Base-by-base conservation (phyloP, 306 rosid genomes). In the Datisca glomerata region DNA sequence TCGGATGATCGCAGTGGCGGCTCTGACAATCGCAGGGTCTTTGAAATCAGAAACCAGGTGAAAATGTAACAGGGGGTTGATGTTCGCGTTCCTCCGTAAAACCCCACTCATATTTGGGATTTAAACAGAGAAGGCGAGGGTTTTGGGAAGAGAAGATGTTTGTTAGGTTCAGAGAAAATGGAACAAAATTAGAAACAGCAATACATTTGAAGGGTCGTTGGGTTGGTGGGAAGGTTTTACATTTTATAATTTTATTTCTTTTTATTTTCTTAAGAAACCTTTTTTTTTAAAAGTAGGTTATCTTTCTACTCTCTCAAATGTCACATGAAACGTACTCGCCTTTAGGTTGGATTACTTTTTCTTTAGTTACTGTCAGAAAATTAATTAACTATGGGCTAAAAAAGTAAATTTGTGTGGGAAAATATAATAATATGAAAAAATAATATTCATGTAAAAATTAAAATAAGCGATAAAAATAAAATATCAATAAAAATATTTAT, bases 1-100 rank as follows among this genome's bases (percentile, higher is more conserved):
- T 20, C 44, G 38, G 45, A 50, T 28, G 28, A 45, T 14, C 20
- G 40, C 10, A n/a, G n/a, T n/a, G 24, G 57, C 47, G 48, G 50
- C 18, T 43, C 43, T 50, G n/a, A 40, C 32, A 37, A 42, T 6
- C 46, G 41, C 24, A n/a, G 41, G 13, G 28, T 16, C 27, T 19
- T 14, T 41, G 27, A 39, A 8, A 12, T 41, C 39, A n/a, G 16
- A 6, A 28, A 29, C 12, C 18, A 9, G 39, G 21, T 34, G 40
- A 8, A 41, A 53, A 53, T 53, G 49, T 16, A 27, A 29, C 19
- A 41, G 12, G n/a, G 39, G 48, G 31, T 42, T 23, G 15, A 40
- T 7, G 27, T 8, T 23, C 12, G 27, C 39, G 47, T 19, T 40
- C 13, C 48, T 41, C 40, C 38, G 20, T 0, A 40, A 18, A 8